These are phyloP conservation scores for Nicotiana undulata DNA, from an alignment of 257 asterid species.

Conservation along the genomic window DNA sequence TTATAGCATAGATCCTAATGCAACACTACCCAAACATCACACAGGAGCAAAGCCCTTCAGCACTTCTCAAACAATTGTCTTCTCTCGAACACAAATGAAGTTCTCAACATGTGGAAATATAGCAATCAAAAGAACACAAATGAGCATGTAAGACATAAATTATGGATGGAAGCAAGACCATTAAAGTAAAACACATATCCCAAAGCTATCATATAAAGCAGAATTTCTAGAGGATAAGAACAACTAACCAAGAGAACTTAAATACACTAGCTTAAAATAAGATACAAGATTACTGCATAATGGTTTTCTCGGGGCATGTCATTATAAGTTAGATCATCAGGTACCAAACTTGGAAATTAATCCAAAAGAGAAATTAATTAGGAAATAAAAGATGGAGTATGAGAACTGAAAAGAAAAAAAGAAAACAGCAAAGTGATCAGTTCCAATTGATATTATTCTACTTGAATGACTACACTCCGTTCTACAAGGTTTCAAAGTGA, in stretches of 20 bases:
- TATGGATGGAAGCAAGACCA: conserved; percentile 2
- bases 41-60: conserved; percentile 2
- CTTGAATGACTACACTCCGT: neutral
- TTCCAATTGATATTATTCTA: neutral
- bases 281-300: neutral
- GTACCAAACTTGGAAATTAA: neutral
- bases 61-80: neutral
- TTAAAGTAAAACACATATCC: neutral
- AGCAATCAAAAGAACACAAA: neutral
- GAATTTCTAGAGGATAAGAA: neutral
- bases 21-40: neutral
- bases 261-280: neutral
- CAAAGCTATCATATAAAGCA: conserved; percentile 1
- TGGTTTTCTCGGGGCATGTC: neutral
- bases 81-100: neutral
- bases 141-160: neutral
- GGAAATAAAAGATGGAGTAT: neutral
- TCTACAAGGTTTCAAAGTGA: conserved; percentile 8
- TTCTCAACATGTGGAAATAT: neutral
- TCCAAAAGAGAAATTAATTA: neutral
- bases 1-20: neutral
- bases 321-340: neutral
- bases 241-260: neutral
- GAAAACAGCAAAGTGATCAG: neutral
- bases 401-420: neutral